Base-by-base conservation (phyloP, 495 filamentous ascomycete species). In the Penicillium tannophilum region DNA sequence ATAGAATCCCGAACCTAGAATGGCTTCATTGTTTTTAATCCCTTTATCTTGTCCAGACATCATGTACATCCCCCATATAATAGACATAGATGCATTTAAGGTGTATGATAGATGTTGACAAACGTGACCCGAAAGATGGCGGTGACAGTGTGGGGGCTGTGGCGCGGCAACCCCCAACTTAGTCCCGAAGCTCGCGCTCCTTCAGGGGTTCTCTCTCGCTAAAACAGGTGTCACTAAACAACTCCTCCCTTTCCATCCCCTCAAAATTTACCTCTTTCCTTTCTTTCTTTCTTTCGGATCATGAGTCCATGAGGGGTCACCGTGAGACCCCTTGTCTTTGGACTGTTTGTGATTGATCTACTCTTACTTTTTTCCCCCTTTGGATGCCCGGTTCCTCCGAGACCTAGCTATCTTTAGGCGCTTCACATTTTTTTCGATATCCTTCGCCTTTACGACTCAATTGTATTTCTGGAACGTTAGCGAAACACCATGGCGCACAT, bases 401-500 rank as follows among this genome's bases (percentile, higher is more conserved):
- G 54, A 31, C 39, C 14, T 45, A 26, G 28, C 45, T 52, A 17
- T 47, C n/a, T 30, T 53, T 55, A 42, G 52, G 42, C 62, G 42
- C 19, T 28, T 64, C 52, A 51, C 45, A 42, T 47, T 43, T 44
- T 20, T 11, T 42, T 57, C 26, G 19, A 49, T 31, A 53, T 54
- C 17, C 17, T 54, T 47, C 20, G 8, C 50, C 31, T 28, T 51
- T 30, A 23, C 44, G 20, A 43, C 11, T 14, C 35, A 41, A 52
- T 23, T 14, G 39, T n/a, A 41, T 41, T 11, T 24, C 31, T 30
- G 49, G 17, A 11, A 24, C 31, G 31, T 31, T 3, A 30, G 33
- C 20, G 11, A 31, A 3, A 8, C 20, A 41, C 12, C 49, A 97
- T 98, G 95, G 91, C 92, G 80, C 91, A 97, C 79, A 91, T 82